These are phyloP conservation scores for Starmerella geochares DNA, from an alignment of 805 yeast species.

Conservation along the genomic window DNA sequence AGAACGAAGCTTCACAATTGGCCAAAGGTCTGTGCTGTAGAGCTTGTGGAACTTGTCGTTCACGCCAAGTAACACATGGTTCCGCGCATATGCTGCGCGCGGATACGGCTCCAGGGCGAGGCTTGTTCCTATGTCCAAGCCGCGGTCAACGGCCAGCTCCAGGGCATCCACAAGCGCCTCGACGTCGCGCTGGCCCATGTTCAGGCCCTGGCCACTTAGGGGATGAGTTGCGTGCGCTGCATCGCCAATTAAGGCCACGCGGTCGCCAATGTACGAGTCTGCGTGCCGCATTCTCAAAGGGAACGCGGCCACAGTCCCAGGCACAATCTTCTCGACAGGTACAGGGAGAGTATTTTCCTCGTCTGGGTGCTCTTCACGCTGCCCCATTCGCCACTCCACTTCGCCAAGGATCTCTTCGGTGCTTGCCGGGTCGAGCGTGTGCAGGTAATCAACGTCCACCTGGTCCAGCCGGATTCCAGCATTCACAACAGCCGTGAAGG, in stretches of 20 bases:
- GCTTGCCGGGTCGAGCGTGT: slow-evolving; percentile 32
- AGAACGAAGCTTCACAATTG: slow-evolving; percentile 65
- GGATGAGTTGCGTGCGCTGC: slow-evolving; percentile 98
- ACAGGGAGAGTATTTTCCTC: slow-evolving; percentile 55
- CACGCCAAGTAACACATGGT: slow-evolving; percentile 72
- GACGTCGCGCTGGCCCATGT: slow-evolving; percentile 95
- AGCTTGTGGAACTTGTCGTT: slow-evolving; percentile 88
- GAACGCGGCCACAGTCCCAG: slow-evolving; percentile 68
- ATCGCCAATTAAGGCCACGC: slow-evolving; percentile 92
- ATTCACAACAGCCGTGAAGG: slow-evolving; percentile 63
- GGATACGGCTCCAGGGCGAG: slow-evolving; percentile 79
- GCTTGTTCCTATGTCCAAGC: slow-evolving; percentile 76
- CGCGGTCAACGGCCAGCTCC: slow-evolving; percentile 61
- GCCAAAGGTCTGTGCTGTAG: slow-evolving; percentile 61
- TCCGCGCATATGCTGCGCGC: slow-evolving; percentile 67
- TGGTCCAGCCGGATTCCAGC: slow-evolving; percentile 76
- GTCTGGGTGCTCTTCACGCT: slow-evolving; percentile 40
- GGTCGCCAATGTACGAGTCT: slow-evolving; percentile 70
- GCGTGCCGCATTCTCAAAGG: slow-evolving; percentile 85
- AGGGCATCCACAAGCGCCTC: slow-evolving; percentile 56
- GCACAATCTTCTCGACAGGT: slow-evolving; percentile 48
- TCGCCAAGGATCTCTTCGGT: slow-evolving; percentile 50
- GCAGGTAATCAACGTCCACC: slow-evolving; percentile 66
- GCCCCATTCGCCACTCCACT: slow-evolving; percentile 56
- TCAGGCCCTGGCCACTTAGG: slow-evolving; percentile 92